phyloP scores from a whole-genome alignment of 2,329 filamentous ascomycete genomes.

The Pyricularia pennisetigena region DNA sequence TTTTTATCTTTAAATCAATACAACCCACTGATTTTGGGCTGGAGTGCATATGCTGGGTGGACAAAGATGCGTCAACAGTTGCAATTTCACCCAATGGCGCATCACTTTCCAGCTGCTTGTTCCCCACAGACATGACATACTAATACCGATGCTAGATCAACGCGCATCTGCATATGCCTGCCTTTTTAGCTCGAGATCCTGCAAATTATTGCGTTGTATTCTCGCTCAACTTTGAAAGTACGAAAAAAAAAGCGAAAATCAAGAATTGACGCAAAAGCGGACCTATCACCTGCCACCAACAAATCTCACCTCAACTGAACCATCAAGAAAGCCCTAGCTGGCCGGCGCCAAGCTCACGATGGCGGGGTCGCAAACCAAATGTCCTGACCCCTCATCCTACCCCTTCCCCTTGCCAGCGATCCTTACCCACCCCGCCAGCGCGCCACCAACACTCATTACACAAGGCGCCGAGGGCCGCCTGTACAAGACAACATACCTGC shows the following conservation, averaged over 20 bases:
- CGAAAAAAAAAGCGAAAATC: neutral
- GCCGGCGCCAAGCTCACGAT: neutral
- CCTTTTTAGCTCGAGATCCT: neutral
- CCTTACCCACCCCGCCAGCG: conserved; percentile 48
- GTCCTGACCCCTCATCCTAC: conserved; percentile 17
- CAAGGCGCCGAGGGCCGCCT: conserved; percentile 95
- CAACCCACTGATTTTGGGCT: neutral
- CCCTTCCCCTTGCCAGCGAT: conserved; percentile 47
- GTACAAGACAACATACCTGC: conserved; percentile 76
- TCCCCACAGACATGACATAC: neutral
- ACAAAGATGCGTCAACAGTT: neutral
- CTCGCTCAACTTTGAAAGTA: neutral
- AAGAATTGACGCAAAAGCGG: neutral
- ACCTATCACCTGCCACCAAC: neutral
- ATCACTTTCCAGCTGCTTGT: neutral
- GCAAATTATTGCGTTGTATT: neutral
- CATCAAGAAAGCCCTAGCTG: neutral
- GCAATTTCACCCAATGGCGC: neutral
- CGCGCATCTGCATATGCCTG: neutral
- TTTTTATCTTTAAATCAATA: too few relatives aligned
- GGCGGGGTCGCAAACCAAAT: conserved; percentile 3
- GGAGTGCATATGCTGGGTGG: neutral
- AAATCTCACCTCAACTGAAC: neutral
- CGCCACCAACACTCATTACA: conserved; percentile 57
- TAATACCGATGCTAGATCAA: neutral